These are phyloP conservation scores for Sclerotinia nivalis DNA, from an alignment of 2,329 filamentous ascomycete species.

Conservation along the genomic window DNA sequence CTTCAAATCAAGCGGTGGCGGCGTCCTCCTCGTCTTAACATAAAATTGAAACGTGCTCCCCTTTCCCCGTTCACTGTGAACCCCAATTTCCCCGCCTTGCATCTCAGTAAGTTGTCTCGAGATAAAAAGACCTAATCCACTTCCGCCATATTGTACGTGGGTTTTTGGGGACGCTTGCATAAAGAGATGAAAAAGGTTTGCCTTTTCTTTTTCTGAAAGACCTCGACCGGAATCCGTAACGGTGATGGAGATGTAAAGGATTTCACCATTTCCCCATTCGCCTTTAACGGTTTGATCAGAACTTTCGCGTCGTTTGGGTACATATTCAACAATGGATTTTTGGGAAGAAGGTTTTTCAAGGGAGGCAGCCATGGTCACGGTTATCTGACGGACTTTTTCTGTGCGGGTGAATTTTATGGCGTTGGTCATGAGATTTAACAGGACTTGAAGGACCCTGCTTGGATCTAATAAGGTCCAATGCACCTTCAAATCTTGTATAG, in stretches of 20 bases:
- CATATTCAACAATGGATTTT: conserved; percentile 1
- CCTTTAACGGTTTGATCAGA: background rate
- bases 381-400: conserved; percentile 9
- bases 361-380: conserved; percentile 7
- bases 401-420: conserved; percentile 73
- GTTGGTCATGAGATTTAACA: conserved; percentile 80
- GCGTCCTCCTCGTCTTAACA: conserved; percentile 42
- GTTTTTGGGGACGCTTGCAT: conserved; percentile 79
- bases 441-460: conserved; percentile 72
- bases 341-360: background rate
- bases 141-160: conserved; percentile 78
- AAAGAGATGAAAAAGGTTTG: conserved; percentile 56
- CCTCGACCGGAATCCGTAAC: conserved; percentile 16
- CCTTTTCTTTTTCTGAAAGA: conserved; percentile 35
- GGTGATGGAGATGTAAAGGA: conserved; percentile 10
- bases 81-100: conserved; percentile 78
- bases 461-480: conserved; percentile 72
- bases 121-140: conserved; percentile 78
- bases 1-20: background rate
- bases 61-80: conserved; percentile 64
- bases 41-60: conserved; percentile 78
- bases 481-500: conserved; percentile 57
- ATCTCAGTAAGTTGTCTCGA: conserved; percentile 75
- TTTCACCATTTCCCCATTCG: conserved; percentile 4
- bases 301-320: conserved; percentile 3